A percentile compares a stretch with the other conserved stretches of the same genome.
Conservation (phyloP, 163 green algal species). For the Scenedesmus sp. region DNA sequence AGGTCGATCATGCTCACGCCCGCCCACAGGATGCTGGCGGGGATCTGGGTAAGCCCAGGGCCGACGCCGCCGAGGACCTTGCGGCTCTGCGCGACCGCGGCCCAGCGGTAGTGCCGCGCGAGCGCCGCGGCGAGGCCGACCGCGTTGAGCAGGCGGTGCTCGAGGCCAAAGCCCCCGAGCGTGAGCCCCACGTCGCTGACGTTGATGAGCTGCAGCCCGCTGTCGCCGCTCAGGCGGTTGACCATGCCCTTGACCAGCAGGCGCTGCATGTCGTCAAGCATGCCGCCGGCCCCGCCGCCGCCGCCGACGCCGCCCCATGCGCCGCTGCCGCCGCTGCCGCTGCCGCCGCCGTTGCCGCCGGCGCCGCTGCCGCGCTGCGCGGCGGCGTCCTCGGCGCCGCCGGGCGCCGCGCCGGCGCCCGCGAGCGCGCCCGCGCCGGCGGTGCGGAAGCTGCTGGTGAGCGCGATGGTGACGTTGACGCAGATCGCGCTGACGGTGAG, state of each 20-base stretch:
- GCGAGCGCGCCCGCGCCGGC: neutral
- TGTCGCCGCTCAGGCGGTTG: constrained; percentile 56
- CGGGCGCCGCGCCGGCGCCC: neutral
- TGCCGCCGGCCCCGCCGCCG: neutral
- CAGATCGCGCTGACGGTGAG: constrained; percentile 59
- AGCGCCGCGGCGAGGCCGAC: constrained; percentile 68
- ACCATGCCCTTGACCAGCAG: constrained; percentile 57
- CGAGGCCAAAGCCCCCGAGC: constrained; percentile 62
- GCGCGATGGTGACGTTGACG: constrained; percentile 83
- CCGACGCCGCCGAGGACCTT: constrained; percentile 84
- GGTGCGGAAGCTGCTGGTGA: constrained; percentile 74
- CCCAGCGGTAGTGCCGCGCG: constrained; percentile 76
- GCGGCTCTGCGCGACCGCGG: constrained; percentile 74
- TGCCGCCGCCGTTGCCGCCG: neutral
- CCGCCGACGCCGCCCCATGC: neutral
- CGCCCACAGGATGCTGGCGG: constrained; percentile 82
- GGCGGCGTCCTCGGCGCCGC: neutral
- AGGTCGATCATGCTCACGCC: constrained; percentile 71
- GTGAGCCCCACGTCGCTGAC: constrained; percentile 85
- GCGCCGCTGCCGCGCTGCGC: neutral
- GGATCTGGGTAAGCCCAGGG: constrained; percentile 82
- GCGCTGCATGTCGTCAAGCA: constrained; percentile 49
- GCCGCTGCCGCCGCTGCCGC: neutral
- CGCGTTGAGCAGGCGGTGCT: constrained; percentile 71
- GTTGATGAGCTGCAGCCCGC: constrained; percentile 88